Percentiles rank a stretch among this genome's conserved stretches.
Evolutionary conservation across 257 asterid genomes (phyloP).

Genomic region (Solanum tarapatanum): DNA sequence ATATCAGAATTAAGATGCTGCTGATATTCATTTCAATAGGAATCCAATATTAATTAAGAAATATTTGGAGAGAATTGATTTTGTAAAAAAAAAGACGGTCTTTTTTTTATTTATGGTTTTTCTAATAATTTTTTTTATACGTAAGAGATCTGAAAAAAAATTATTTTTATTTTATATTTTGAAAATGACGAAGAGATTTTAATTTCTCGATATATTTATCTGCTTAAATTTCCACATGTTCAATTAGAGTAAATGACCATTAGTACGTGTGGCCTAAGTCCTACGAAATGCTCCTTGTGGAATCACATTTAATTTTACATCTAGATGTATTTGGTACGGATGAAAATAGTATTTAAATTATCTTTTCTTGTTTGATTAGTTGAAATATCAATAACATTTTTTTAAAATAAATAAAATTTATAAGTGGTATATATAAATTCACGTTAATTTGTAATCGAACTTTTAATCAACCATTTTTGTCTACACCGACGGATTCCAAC

Average conservation of each 20-base stretch:
- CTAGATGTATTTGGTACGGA: neutral
- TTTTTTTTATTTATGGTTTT: too few species aligned
- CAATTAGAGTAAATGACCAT: neutral
- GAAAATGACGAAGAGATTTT: too few species aligned
- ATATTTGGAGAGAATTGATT: too few species aligned
- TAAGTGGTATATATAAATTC: too few species aligned
- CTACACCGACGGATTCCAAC: neutral
- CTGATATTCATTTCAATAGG: neutral
- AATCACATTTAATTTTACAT: neutral
- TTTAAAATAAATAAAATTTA: too few species aligned
- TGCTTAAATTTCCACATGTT: neutral
- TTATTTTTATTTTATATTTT: too few species aligned
- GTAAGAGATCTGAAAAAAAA: too few species aligned
- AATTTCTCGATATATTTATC: neutral
- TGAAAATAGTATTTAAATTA: neutral
- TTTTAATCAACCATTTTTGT: too few species aligned
- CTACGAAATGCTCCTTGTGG: neutral
- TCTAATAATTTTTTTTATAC: too few species aligned
- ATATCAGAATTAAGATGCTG: neutral
- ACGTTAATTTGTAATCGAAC: neutral
- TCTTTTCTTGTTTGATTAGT: neutral
- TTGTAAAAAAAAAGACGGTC: too few species aligned
- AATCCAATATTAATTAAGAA: too few species aligned
- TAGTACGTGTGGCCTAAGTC: neutral
- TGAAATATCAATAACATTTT: too few species aligned